These are phyloP conservation scores for Blastobotrys elegans DNA, from an alignment of 1,139 yeast species.

Conservation along the genomic window DNA sequence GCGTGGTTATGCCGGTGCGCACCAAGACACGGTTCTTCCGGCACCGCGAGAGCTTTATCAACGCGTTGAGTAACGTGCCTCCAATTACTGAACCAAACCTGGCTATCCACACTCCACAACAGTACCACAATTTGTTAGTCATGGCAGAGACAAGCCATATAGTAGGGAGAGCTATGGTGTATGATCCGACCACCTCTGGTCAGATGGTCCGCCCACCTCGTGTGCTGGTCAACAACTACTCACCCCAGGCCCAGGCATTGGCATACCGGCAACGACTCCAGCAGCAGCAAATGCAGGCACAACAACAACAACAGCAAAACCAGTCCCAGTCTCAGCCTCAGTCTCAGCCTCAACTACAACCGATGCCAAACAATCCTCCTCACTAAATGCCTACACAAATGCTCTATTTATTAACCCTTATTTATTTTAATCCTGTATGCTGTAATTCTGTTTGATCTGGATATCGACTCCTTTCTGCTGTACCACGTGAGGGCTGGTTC, in stretches of 20 bases:
- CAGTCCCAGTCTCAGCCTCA: not conserved
- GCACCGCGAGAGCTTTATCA: conserved; percentile 49
- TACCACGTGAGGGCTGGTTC: too few species aligned
- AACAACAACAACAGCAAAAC: conserved; percentile 20
- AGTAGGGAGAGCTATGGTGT: conserved; percentile 34
- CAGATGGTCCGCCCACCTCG: conserved; percentile 33
- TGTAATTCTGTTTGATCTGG: too few species aligned
- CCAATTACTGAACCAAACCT: conserved; percentile 13
- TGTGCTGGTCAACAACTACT: conserved; percentile 20
- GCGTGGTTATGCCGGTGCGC: conserved; percentile 63
- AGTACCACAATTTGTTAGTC: conserved; percentile 23
- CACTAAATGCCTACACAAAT: too few species aligned
- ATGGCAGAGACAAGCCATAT: conserved; percentile 34
- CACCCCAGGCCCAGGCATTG: conserved; percentile 18
- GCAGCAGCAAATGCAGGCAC: conserved; percentile 25
- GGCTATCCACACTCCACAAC: not conserved
- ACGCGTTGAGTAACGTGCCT: conserved; percentile 29
- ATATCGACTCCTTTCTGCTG: too few species aligned
- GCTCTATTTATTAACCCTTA: too few species aligned
- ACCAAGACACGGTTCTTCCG: conserved; percentile 66
- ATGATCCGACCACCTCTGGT: conserved; percentile 26
- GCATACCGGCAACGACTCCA: conserved; percentile 20
- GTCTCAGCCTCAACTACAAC: not conserved
- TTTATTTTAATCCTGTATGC: too few species aligned
- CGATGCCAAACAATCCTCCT: not conserved